phyloP scores from a whole-genome alignment of 2,329 filamentous ascomycete genomes.

The Achaetomium macrosporum region DNA sequence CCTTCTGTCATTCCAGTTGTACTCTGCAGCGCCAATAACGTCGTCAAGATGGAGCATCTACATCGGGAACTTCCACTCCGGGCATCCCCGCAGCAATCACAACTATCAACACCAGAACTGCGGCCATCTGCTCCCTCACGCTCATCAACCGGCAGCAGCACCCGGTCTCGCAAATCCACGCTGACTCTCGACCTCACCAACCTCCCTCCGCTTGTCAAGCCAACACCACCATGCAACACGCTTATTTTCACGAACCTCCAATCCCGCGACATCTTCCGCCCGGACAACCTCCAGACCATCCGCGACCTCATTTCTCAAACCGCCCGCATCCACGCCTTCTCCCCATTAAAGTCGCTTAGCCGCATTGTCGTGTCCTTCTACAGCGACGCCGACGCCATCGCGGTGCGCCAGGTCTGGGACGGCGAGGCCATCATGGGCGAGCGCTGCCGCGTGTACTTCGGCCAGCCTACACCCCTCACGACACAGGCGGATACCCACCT shows the following conservation, averaged over 20 bases:
- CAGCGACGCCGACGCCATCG: slow-evolving; percentile 61
- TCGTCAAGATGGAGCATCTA: slow-evolving; percentile 14
- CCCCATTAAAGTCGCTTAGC: slow-evolving; percentile 74
- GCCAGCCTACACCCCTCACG: slow-evolving; percentile 54
- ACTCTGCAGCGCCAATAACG: neutral
- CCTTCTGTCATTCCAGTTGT: neutral
- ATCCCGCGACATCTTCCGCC: slow-evolving; percentile 65
- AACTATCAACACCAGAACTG: slow-evolving; percentile 11
- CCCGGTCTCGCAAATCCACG: slow-evolving; percentile 42
- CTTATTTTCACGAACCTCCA: slow-evolving; percentile 77
- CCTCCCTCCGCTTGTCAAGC: slow-evolving; percentile 62
- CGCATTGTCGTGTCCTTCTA: slow-evolving; percentile 77
- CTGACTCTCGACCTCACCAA: slow-evolving; percentile 69
- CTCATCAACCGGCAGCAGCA: slow-evolving; percentile 42
- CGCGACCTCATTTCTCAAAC: slow-evolving; percentile 63
- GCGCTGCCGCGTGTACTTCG: slow-evolving; percentile 63
- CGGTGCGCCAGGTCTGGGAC: slow-evolving; percentile 67
- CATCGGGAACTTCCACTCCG: slow-evolving; percentile 5
- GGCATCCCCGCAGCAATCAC: neutral
- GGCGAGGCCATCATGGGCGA: slow-evolving; percentile 67
- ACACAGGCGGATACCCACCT: slow-evolving; percentile 49
- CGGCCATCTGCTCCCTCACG: slow-evolving; percentile 30
- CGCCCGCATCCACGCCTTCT: slow-evolving; percentile 71
- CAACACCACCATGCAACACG: slow-evolving; percentile 75
- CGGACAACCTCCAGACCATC: slow-evolving; percentile 68